Conservation (phyloP, 371 early-diverging fungal species). For the Hamiltosporidium magnivora region DNA sequence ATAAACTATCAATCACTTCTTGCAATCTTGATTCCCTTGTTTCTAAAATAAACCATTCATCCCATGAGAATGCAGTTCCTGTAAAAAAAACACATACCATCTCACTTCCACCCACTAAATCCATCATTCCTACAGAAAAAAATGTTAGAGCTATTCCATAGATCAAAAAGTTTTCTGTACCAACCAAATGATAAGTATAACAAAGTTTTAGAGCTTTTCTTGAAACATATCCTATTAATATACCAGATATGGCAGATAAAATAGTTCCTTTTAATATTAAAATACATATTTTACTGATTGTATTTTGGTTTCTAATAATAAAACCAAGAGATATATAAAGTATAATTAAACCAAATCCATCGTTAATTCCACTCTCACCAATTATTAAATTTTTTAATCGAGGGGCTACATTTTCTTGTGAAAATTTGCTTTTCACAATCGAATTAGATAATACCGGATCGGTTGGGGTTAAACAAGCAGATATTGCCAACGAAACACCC, state of each 20-base stretch:
- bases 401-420: conserved; percentile 68
- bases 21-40: conserved; percentile 36
- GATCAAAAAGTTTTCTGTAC: conserved; percentile 70
- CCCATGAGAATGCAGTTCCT: conserved; percentile 66
- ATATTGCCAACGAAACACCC: conserved; percentile 53
- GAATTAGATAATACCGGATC: conserved; percentile 83
- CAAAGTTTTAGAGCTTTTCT: conserved; percentile 63
- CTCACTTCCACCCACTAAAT: conserved; percentile 67
- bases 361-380: conserved; percentile 61
- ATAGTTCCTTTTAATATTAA: conserved; percentile 54
- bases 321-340: conserved; percentile 11
- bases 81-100: conserved; percentile 73
- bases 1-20: conserved; percentile 65
- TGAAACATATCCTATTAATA: conserved; percentile 62
- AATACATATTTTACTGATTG: background rate
- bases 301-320: conserved; percentile 9
- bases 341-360: conserved; percentile 63
- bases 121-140: conserved; percentile 65
- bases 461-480: conserved; percentile 76
- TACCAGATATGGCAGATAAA: background rate
- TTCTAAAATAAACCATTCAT: conserved; percentile 57
- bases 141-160: conserved; percentile 71
- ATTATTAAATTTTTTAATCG: conserved; percentile 66
- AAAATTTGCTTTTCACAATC: conserved; percentile 80
- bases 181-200: conserved; percentile 64